A percentile compares a stretch with the other conserved stretches of the same genome.
These are phyloP conservation scores for Aspergillus saccharolyticus DNA, from an alignment of 495 filamentous ascomycete species.

Conservation along the genomic window DNA sequence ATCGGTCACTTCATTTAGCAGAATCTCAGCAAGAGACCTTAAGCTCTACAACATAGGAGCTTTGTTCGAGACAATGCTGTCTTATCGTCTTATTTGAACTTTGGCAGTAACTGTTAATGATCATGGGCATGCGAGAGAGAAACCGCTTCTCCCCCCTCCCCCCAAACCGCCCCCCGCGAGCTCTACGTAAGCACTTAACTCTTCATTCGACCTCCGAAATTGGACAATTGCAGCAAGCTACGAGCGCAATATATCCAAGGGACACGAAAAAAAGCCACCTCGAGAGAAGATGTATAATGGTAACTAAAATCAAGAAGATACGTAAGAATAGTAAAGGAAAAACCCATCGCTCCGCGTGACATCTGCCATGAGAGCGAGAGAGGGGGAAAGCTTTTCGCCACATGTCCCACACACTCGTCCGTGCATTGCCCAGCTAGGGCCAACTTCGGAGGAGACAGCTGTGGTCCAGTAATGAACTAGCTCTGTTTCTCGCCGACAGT, in stretches of 20 bases:
- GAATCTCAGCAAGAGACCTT: too few relatives aligned
- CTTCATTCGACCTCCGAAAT: too few relatives aligned
- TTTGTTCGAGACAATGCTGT: too few relatives aligned
- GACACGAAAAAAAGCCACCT: neutral
- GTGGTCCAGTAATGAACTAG: neutral
- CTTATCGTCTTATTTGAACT: too few relatives aligned
- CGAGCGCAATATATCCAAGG: neutral
- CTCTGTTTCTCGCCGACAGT: neutral
- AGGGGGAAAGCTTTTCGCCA: neutral
- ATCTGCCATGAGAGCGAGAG: neutral
- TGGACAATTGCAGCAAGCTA: neutral
- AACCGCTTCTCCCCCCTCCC: too few relatives aligned
- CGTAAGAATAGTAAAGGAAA: neutral
- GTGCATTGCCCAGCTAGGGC: neutral
- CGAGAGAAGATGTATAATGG: neutral
- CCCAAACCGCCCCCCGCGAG: too few relatives aligned
- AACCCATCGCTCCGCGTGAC: neutral
- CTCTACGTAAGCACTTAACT: too few relatives aligned
- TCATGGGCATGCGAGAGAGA: too few relatives aligned
- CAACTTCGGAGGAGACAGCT: neutral
- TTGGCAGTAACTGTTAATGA: too few relatives aligned
- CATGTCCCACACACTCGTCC: neutral
- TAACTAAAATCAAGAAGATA: neutral
- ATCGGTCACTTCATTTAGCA: too few relatives aligned
- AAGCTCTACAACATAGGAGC: too few relatives aligned